Conservation (phyloP, 768 basidiomycete genomes). For the Gelatoporia subvermispora region DNA sequence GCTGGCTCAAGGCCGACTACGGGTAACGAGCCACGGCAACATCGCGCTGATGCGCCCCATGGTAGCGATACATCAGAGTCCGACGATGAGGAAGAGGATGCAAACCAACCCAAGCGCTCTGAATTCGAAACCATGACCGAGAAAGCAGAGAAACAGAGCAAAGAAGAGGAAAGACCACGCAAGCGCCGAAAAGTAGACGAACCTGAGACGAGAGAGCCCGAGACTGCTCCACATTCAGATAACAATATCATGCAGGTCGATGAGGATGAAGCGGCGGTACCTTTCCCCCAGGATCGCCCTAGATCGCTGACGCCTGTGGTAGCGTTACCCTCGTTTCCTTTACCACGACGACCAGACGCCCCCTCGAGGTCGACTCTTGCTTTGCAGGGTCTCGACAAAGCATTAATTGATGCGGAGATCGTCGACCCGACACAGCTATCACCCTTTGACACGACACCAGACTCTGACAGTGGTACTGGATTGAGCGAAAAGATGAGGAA, state of each 20-base stretch:
- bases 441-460: conserved; percentile 37
- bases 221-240: not conserved
- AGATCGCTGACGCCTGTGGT: conserved; percentile 25
- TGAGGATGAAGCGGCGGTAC: not conserved
- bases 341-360: conserved; percentile 58
- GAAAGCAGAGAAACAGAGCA: conserved; percentile 5
- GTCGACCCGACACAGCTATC: conserved; percentile 50
- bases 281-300: not conserved
- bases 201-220: conserved; percentile 11
- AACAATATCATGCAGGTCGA: not conserved
- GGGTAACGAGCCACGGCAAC: not conserved
- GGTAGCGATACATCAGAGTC: conserved; percentile 5
- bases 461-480: conserved; percentile 39
- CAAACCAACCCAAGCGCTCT: not conserved
- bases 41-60: too few species aligned
- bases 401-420: conserved; percentile 62
- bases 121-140: not conserved
- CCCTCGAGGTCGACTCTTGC: conserved; percentile 70
- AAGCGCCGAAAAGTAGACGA: conserved; percentile 39
- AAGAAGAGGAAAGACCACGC: conserved; percentile 29
- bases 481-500: conserved; percentile 56
- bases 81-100: conserved; percentile 16
- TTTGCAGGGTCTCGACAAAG: conserved; percentile 74
- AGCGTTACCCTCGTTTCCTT: conserved; percentile 63
- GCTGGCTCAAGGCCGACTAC: not conserved